Evolutionary conservation across 202 grass and related monocot species (phyloP), one percentile per base, ranked within the genome.

Genomic region (Brachypodium distachyon): DNA sequence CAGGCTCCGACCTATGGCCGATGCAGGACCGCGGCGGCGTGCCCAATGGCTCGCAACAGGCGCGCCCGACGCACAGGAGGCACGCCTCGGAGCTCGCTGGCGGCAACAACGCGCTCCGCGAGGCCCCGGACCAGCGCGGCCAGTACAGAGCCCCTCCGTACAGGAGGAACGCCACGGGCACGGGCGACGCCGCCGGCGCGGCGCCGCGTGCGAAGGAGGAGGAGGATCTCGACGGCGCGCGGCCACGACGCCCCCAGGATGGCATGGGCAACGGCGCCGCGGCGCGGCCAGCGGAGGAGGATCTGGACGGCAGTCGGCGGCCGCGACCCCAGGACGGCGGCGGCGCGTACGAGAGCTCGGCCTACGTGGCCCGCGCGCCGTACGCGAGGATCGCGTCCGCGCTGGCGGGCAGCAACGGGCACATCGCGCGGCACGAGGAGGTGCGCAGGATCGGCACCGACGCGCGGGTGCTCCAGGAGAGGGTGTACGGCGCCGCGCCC

Each of bases 341-440:
- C n/a, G 21, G 25, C 29, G 31, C 48, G 74, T 68, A 83, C 74
- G 86, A 79, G 86, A 88, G 62, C 76, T 61, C 86, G 36, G 62
- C 34, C 44, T 26, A 56, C 70, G 81, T 61, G 1, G 64, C 1
- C 27, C 75, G 36, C 18, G 53, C 53, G 69, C 86, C 75, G 53
- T 88, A 84, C 76, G 21, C 17, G 70, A 58, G 81, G 81, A 63
- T 84, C 61, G 61, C 46, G 68, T 88, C 86, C 3, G 81, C 81
- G 70, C 61, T 88, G 76, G 86, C 83, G 76, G 52, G 85, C 60
- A 5, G 80, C n/a, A 88, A 88, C 80, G 69, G 70, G 80, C 75
- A 80, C 74, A 88, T 88, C 75, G 75, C 80, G 68, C 85, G 85
- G 85, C 75, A 88, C 80, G 85, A 88, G 85, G 80, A 79, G 80